Base-by-base conservation (phyloP, 2,329 filamentous ascomycete genomes). In the Grosmannia clavigera region DNA sequence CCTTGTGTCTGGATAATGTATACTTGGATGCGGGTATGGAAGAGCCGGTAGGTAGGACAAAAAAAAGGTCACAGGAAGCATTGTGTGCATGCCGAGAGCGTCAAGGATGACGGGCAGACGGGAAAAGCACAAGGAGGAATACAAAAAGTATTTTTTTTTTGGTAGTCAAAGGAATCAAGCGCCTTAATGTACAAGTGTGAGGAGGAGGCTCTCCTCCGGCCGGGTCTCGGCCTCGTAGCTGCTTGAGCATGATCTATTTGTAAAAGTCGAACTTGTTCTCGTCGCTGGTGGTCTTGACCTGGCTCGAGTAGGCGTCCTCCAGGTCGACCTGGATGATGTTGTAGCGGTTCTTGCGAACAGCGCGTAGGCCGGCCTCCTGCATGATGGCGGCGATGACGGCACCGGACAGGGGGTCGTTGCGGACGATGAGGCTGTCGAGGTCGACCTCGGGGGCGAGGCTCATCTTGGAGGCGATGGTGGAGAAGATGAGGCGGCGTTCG, bases 311-410 rank as follows among this genome's bases (percentile, higher is more conserved):
- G 53, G 94, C 94, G 73, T 97, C 94, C 75, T 99, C 94, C 64
- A 99, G 78, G 75, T 99, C 94, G 64, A 82, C 85, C 78, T 99
- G 94, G 69, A 99, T 97, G 72, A 99, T 99, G 75, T 99, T 97
- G 77, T 99, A 99, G 69, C 94, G 81, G 76, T 99, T 97, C 85
- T 96, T 97, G 69, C 92, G 83, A 65, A 97, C 92, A 31, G 92
- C 92, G 66, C 92, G 84, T 67, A 99, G 80, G 66, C 94, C 94
- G 38, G 94, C 94, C 76, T 99, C 94, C 75, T 99, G 94, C 94
- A 99, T 99, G 71, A 99, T 96, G 58, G 94, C 94, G 55, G 94
- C 92, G 71, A 99, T 99, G 67, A 99, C 87, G 61, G 94, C 94
- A 68, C 94, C 94, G 56, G 89, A 95, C 56, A 99, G 78, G 2